phyloP scores from a whole-genome alignment of 495 filamentous ascomycete species.

The Podospora tetraspora region DNA sequence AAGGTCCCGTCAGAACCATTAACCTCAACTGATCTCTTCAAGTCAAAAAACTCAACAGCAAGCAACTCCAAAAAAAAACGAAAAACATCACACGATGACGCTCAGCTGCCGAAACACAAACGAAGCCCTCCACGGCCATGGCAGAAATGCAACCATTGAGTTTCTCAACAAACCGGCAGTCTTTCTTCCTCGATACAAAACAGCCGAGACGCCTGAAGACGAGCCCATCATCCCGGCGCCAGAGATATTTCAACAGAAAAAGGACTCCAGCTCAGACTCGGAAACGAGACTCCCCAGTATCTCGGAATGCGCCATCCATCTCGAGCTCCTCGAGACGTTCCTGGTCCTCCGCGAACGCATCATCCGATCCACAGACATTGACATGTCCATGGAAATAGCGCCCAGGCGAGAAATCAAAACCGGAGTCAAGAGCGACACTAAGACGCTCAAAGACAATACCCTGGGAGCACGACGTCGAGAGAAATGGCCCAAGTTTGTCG shows the following conservation, averaged over 20 bases:
- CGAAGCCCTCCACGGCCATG: background rate
- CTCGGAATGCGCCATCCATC: conserved; percentile 10
- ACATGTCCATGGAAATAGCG: conserved; percentile 3
- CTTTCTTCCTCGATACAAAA: background rate
- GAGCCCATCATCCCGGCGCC: conserved; percentile 6
- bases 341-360: conserved; percentile 8
- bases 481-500: conserved; percentile 10
- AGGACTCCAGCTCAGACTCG: background rate
- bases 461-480: background rate
- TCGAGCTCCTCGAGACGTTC: conserved; percentile 8
- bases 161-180: background rate
- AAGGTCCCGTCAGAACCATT: background rate
- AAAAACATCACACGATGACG: conserved; percentile 5
- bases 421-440: conserved; percentile 1
- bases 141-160: background rate
- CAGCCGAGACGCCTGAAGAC: background rate
- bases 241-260: background rate
- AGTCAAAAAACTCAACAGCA: background rate
- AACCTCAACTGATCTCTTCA: background rate
- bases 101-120: conserved; percentile 5
- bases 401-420: conserved; percentile 8
- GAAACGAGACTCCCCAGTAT: background rate
- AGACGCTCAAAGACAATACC: conserved; percentile 8
- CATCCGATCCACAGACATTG: conserved; percentile 5
- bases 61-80: background rate